Conservation (phyloP, 1,139 yeast genomes). For the Hemisphaericaspora xylofermentans region DNA sequence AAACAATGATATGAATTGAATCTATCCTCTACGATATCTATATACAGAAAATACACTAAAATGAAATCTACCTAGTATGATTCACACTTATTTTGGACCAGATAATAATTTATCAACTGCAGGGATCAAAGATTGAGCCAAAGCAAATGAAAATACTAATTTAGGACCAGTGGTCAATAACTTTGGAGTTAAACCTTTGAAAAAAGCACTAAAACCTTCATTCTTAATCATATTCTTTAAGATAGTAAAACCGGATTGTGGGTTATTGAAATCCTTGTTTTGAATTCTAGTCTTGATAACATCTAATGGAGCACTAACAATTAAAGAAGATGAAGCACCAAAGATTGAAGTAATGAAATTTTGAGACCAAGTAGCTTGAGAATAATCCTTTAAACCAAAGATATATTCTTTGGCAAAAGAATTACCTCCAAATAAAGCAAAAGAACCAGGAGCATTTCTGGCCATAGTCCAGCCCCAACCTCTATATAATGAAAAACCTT, state of each 20-base stretch:
- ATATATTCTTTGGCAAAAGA: slow-evolving; percentile 98
- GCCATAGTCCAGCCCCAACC: slow-evolving; percentile 99
- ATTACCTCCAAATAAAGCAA: slow-evolving; percentile 96
- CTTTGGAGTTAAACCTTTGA: slow-evolving; percentile 96
- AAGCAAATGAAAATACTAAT: slow-evolving; percentile 92
- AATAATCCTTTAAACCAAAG: slow-evolving; percentile 80
- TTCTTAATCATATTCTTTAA: slow-evolving; percentile 89
- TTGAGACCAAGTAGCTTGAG: slow-evolving; percentile 91
- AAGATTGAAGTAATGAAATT: slow-evolving; percentile 94
- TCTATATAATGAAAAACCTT: slow-evolving; percentile 89
- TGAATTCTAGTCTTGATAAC: slow-evolving; percentile 98
- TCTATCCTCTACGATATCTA: background rate
- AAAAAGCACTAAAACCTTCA: slow-evolving; percentile 88
- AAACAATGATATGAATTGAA: too few relatives aligned
- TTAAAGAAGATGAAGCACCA: slow-evolving; percentile 96
- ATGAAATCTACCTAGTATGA: too few relatives aligned
- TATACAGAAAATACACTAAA: slow-evolving; percentile 1
- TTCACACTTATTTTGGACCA: slow-evolving; percentile 13
- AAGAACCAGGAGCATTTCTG: slow-evolving; percentile 98
- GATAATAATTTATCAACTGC: slow-evolving; percentile 74
- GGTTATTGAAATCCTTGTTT: slow-evolving; percentile 92
- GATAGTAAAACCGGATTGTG: slow-evolving; percentile 90
- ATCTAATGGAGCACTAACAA: slow-evolving; percentile 96
- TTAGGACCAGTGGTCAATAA: slow-evolving; percentile 97
- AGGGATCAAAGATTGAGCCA: slow-evolving; percentile 95